phyloP scores from a whole-genome alignment of 176 grass and related monocot species.

The Melocanna baccifera region DNA sequence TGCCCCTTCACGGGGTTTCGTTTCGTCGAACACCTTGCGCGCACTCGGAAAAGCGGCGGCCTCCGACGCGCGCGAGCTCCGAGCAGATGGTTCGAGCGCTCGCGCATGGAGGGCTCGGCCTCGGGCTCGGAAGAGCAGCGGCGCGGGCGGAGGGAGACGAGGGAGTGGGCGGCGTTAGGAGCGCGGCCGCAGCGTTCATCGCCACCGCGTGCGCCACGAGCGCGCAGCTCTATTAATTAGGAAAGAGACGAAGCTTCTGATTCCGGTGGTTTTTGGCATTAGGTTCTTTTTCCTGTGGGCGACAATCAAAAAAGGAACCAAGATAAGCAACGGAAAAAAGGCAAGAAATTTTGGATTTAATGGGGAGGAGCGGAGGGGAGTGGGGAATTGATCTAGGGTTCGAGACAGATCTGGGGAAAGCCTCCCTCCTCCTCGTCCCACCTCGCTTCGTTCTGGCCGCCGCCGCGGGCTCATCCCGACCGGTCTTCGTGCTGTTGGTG shows the following conservation, averaged over 20 bases:
- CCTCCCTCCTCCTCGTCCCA: not conserved
- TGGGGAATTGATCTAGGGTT: not conserved
- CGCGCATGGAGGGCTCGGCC: not conserved
- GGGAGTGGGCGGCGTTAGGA: not conserved
- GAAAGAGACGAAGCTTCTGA: not conserved
- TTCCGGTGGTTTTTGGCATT: not conserved
- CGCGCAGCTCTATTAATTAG: not conserved
- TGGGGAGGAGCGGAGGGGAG: not conserved
- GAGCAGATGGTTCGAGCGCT: not conserved
- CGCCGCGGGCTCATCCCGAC: not conserved
- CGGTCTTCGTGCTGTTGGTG: not conserved
- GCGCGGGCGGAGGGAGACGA: not conserved
- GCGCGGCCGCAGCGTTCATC: not conserved
- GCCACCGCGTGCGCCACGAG: not conserved
- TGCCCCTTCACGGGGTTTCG: slow-evolving; percentile 23
- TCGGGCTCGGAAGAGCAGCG: not conserved
- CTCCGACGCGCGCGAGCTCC: not conserved
- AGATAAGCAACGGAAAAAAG: not conserved
- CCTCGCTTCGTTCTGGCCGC: not conserved
- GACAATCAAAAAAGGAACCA: not conserved
- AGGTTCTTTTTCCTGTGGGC: not conserved
- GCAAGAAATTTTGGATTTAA: slow-evolving; percentile 1
- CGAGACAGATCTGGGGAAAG: not conserved
- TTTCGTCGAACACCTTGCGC: slow-evolving; percentile 29
- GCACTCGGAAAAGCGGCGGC: not conserved